These are phyloP conservation scores for Hebeloma cylindrosporum DNA, from an alignment of 768 basidiomycete species.

Conservation along the genomic window DNA sequence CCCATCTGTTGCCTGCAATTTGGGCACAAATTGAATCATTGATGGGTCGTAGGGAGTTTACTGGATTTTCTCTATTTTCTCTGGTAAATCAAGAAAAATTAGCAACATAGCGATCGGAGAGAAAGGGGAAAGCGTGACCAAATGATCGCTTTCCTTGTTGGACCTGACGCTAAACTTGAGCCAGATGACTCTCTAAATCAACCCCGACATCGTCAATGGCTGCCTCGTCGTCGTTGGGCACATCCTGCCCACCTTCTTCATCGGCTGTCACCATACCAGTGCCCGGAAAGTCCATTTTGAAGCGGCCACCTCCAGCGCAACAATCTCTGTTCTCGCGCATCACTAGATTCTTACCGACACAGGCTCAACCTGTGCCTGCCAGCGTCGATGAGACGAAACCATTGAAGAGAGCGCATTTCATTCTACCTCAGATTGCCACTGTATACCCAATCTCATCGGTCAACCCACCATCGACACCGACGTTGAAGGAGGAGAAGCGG, in stretches of 20 bases:
- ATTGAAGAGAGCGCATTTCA: constrained; percentile 88
- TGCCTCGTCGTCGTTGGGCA: constrained; percentile 37
- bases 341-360: constrained; percentile 70
- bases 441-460: constrained; percentile 88
- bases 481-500: constrained; percentile 77
- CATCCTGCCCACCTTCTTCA: constrained; percentile 69
- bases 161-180: constrained; percentile 17
- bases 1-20: too few species aligned
- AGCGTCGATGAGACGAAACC: constrained; percentile 53
- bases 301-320: constrained; percentile 68
- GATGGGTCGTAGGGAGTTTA: too few species aligned
- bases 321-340: constrained; percentile 72
- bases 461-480: constrained; percentile 80
- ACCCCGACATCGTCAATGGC: constrained; percentile 23
- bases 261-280: constrained; percentile 80
- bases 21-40: too few species aligned
- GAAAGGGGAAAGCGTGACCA: neutral
- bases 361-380: constrained; percentile 33
- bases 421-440: constrained; percentile 80
- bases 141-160: constrained; percentile 10
- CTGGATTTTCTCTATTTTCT: too few species aligned
- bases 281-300: constrained; percentile 80
- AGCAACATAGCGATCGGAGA: too few species aligned
- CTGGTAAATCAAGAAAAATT: too few species aligned
- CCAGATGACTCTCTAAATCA: constrained; percentile 10